These are phyloP conservation scores for Candida tibetensis DNA, from an alignment of 805 yeast genomes.

Conservation along the genomic window DNA sequence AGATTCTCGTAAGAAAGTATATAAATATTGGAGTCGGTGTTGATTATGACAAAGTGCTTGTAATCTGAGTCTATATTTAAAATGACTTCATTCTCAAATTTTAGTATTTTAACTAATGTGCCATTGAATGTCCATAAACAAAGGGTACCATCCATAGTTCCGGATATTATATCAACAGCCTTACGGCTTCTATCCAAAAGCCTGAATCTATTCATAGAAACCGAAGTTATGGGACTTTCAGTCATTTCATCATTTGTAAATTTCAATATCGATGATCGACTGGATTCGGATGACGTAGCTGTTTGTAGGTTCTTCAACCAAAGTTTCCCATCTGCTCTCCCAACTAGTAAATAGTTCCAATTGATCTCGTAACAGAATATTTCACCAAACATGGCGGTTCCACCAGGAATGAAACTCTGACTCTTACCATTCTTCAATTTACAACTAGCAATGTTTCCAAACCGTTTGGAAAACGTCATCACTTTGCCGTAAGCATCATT, in stretches of 20 bases:
- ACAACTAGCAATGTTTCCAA: conserved; percentile 31
- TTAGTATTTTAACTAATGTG: conserved; percentile 7
- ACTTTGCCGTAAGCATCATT: conserved; percentile 21
- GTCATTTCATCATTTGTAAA: conserved; percentile 10
- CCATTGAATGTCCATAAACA: conserved; percentile 27
- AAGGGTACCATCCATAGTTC: conserved; percentile 22
- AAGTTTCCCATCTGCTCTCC: conserved; percentile 27
- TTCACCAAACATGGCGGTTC: conserved; percentile 16
- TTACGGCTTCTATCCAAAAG: conserved; percentile 22
- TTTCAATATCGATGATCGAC: conserved; percentile 19
- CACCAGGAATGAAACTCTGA: conserved; percentile 38
- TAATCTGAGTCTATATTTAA: conserved; percentile 28
- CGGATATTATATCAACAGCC: conserved; percentile 25
- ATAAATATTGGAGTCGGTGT: conserved; percentile 14
- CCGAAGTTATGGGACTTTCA: conserved; percentile 16
- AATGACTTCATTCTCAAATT: conserved; percentile 12
- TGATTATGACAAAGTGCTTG: conserved; percentile 19
- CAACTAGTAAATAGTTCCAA: conserved; percentile 33
- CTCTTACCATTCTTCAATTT: conserved; percentile 33
- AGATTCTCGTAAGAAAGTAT: conserved; percentile 18
- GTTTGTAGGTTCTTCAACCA: conserved; percentile 33
- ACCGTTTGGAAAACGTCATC: conserved; percentile 24
- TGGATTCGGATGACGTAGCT: conserved; percentile 28
- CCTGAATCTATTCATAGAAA: conserved; percentile 14
- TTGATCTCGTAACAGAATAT: conserved; percentile 22